phyloP scores from a whole-genome alignment of 2,329 filamentous ascomycete genomes.

The Exophiala sp. region DNA sequence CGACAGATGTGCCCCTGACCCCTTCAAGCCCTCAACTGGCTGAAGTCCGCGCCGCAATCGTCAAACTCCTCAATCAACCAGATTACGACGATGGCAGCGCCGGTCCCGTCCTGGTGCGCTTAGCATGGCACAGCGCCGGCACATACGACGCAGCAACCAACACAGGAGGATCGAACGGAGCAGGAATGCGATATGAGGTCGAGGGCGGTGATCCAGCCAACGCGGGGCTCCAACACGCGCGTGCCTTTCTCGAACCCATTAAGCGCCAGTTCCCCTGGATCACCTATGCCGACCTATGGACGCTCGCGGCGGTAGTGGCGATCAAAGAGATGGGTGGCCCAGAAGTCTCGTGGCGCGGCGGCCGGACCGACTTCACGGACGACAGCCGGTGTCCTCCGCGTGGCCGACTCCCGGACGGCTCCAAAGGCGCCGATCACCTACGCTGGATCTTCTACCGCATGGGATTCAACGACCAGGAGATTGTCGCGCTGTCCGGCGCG shows the following conservation, averaged over 20 bases:
- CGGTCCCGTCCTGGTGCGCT: slow-evolving; percentile 57
- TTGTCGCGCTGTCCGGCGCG: slow-evolving; percentile 52
- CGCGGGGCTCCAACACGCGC: slow-evolving; percentile 58
- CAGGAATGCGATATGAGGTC: slow-evolving; percentile 59
- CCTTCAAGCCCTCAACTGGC: slow-evolving; percentile 28
- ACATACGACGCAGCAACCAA: slow-evolving; percentile 56
- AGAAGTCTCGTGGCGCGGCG: slow-evolving; percentile 50
- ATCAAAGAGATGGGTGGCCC: slow-evolving; percentile 58
- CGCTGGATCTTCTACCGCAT: slow-evolving; percentile 54
- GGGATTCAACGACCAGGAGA: slow-evolving; percentile 57
- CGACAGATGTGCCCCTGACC: not conserved
- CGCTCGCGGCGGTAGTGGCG: slow-evolving; percentile 54
- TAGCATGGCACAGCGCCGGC: slow-evolving; percentile 61
- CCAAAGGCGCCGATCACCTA: slow-evolving; percentile 51
- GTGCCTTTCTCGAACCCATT: slow-evolving; percentile 58
- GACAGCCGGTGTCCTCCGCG: slow-evolving; percentile 54
- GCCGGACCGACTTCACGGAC: slow-evolving; percentile 58
- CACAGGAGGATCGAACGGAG: slow-evolving; percentile 60
- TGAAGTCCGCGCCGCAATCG: slow-evolving; percentile 51
- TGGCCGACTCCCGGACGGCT: slow-evolving; percentile 52
- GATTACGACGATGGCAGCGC: slow-evolving; percentile 61
- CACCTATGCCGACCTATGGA: slow-evolving; percentile 62
- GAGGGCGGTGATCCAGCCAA: slow-evolving; percentile 61
- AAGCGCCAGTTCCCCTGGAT: slow-evolving; percentile 57
- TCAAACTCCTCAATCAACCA: slow-evolving; percentile 52